phyloP scores from a whole-genome alignment of 2,329 filamentous ascomycete genomes.

The Xylariaceae sp. region DNA sequence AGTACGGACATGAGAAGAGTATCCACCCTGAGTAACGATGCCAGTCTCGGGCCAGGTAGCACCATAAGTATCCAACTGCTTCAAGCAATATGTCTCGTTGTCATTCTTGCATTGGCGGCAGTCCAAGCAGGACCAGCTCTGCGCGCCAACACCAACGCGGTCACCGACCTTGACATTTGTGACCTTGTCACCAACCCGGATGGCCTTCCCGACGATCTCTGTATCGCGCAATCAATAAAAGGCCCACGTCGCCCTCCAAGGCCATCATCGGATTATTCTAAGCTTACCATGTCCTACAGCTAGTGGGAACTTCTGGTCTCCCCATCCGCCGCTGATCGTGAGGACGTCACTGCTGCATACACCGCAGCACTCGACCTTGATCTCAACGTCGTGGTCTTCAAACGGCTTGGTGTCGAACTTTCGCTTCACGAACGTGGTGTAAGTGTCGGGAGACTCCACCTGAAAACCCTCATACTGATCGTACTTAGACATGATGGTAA shows the following conservation, averaged over 20 bases:
- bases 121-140: conserved; percentile 62
- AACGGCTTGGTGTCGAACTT: conserved; percentile 83
- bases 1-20: conserved; percentile 63
- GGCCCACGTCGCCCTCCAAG: no score
- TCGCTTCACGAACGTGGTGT: conserved; percentile 65
- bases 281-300: conserved; percentile 55
- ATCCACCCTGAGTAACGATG: conserved; percentile 61
- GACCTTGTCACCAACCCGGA: conserved; percentile 66
- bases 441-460: conserved; percentile 51
- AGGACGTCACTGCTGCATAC: conserved; percentile 72
- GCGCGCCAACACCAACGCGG: conserved; percentile 67
- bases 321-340: conserved; percentile 69
- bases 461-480: conserved; percentile 63
- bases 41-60: conserved; percentile 56
- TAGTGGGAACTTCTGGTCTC: conserved; percentile 30
- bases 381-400: conserved; percentile 81
- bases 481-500: conserved; percentile 48
- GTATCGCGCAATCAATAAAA: no score
- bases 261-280: no score
- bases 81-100: conserved; percentile 67
- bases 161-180: conserved; percentile 59
- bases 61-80: conserved; percentile 60
- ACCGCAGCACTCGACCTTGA: conserved; percentile 81
- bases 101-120: conserved; percentile 64
- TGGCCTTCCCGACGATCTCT: conserved; percentile 68